A percentile compares a stretch with the other conserved stretches of the same genome.
Evolutionary conservation across 2,329 filamentous ascomycete species (phyloP).

Genomic region (Saccharata proteae): DNA sequence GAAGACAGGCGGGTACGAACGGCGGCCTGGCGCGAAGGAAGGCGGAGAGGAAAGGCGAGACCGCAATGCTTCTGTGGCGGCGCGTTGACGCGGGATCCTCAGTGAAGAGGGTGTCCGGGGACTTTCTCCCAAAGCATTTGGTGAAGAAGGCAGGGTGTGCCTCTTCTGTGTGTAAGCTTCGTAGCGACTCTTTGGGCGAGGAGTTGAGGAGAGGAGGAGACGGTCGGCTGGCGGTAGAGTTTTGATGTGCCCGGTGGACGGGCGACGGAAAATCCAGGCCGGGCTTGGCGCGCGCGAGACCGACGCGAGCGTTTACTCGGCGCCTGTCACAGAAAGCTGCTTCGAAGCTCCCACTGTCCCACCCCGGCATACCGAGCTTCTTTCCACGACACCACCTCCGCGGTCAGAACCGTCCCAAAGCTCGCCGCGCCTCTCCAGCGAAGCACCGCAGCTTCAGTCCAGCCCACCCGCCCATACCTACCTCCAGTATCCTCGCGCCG

Average conservation of each 20-base stretch:
- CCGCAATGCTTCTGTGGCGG: conserved; percentile 98
- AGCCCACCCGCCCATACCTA: no score
- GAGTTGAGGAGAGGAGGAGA: conserved; percentile 44
- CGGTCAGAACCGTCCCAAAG: no score
- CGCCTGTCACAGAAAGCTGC: no score
- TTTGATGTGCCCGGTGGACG: not conserved
- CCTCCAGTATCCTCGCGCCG: no score
- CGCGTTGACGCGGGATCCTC: conserved; percentile 79
- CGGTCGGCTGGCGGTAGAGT: not conserved
- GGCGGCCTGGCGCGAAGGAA: conserved; percentile 37
- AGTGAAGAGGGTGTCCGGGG: conserved; percentile 72
- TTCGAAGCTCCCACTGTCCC: no score
- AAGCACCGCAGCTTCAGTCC: no score
- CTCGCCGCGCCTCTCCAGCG: no score
- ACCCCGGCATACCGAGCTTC: no score
- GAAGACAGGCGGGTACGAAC: conserved; percentile 30
- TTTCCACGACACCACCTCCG: no score
- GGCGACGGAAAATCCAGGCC: no score
- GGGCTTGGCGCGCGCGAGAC: no score
- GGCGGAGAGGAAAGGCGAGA: conserved; percentile 47
- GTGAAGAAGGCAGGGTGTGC: conserved; percentile 29
- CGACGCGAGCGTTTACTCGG: no score
- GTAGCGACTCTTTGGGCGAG: conserved; percentile 99
- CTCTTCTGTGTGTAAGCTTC: conserved; percentile 87
- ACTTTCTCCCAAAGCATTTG: conserved; percentile 98